These are phyloP conservation scores for Penicillium sp. DNA, from an alignment of 2,329 filamentous ascomycete genomes.

Conservation along the genomic window DNA sequence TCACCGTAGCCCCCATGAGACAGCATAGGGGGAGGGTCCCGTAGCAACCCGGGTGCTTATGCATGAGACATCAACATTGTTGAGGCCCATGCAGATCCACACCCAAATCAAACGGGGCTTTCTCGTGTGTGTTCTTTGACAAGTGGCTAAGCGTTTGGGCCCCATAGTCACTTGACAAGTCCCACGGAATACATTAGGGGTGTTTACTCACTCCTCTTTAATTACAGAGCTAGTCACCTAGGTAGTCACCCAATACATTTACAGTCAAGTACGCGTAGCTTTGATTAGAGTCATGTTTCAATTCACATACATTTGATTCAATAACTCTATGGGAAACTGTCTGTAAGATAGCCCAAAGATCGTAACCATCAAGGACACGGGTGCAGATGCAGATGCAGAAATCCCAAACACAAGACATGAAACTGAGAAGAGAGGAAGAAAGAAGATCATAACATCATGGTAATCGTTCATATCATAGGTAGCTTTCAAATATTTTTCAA, in stretches of 20 bases:
- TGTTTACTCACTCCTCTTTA: too few relatives aligned
- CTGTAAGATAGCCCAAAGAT: background rate
- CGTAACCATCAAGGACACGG: background rate
- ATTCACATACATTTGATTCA: background rate
- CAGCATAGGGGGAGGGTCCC: background rate
- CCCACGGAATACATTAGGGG: background rate
- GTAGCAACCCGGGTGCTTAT: background rate
- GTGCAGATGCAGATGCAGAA: background rate
- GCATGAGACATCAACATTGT: background rate
- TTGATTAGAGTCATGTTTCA: background rate
- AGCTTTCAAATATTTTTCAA: background rate
- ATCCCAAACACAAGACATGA: background rate
- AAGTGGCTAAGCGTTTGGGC: background rate
- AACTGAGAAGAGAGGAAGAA: background rate
- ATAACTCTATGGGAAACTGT: background rate
- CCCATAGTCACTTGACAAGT: background rate
- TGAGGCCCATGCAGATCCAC: background rate
- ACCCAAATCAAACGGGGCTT: background rate
- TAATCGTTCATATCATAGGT: constrained; percentile 1
- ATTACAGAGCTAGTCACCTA: too few relatives aligned
- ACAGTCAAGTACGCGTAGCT: background rate
- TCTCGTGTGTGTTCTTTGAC: background rate
- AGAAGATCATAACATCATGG: constrained; percentile 7
- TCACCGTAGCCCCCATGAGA: background rate
- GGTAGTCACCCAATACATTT: background rate